Percentiles rank a stretch among this genome's conserved stretches.
phyloP scores from a whole-genome alignment of 805 yeast genomes.

The Schwanniomyces occidentalis region DNA sequence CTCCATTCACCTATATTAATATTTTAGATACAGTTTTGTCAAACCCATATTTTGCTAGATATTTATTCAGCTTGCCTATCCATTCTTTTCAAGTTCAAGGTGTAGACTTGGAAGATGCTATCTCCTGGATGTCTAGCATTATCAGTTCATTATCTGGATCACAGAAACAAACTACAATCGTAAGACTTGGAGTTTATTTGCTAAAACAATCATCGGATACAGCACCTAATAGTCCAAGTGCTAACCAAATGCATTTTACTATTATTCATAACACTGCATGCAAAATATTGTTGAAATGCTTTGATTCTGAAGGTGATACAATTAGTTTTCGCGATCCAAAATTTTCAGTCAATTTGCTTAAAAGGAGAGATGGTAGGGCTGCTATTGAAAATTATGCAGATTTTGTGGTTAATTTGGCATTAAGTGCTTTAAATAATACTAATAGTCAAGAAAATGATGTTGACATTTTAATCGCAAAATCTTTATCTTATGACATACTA shows the following conservation, averaged over 20 bases:
- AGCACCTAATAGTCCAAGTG: no score
- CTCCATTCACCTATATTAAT: conserved; percentile 56
- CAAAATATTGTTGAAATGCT: conserved; percentile 16
- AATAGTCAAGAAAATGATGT: conserved; percentile 4
- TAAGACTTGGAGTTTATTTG: conserved; percentile 48
- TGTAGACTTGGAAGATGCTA: conserved; percentile 39
- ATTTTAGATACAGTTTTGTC: conserved; percentile 60
- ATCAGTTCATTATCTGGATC: conserved; percentile 45
- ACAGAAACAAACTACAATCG: conserved; percentile 53
- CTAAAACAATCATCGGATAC: conserved; percentile 29
- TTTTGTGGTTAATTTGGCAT: conserved; percentile 23
- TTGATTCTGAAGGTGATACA: conserved; percentile 14
- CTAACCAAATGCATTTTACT: no score
- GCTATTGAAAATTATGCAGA: conserved; percentile 47
- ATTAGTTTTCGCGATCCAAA: conserved; percentile 18
- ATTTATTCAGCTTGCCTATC: conserved; percentile 22
- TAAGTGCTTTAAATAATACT: conserved; percentile 19
- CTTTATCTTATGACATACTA: conserved; percentile 49
- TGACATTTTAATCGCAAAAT: conserved; percentile 34
- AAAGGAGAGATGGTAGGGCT: conserved; percentile 49
- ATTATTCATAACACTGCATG: conserved; percentile 4
- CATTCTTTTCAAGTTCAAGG: conserved; percentile 18
- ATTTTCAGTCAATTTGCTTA: conserved; percentile 37
- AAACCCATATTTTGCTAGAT: conserved; percentile 48
- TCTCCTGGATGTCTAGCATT: conserved; percentile 57